Conservation (phyloP, 805 yeast species). For the Lipomyces yamadae region DNA sequence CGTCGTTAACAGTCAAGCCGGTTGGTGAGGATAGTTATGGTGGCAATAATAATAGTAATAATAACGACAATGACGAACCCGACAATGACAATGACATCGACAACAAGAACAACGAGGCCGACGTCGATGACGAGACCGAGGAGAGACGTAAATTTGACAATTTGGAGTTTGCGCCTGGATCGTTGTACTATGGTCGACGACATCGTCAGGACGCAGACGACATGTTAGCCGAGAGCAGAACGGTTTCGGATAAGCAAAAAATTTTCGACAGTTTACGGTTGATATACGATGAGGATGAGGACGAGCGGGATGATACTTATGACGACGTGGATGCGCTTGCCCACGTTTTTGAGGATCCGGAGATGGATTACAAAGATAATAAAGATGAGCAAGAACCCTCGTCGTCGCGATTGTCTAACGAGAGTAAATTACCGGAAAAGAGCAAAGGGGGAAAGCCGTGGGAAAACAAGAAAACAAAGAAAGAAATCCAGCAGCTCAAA, state of each 20-base stretch:
- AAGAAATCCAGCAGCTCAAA: conserved; percentile 28
- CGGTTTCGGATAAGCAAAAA: conserved; percentile 27
- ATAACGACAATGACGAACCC: no score
- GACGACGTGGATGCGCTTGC: conserved; percentile 46
- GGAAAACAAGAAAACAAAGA: conserved; percentile 28
- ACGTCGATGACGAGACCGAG: background rate
- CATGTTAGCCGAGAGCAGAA: conserved; percentile 14
- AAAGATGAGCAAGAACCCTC: background rate
- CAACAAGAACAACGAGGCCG: background rate
- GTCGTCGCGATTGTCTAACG: background rate
- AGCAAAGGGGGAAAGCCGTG: background rate
- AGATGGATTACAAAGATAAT: background rate
- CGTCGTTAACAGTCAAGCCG: background rate
- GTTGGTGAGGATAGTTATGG: background rate
- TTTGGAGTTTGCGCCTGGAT: conserved; percentile 32
- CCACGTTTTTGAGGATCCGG: conserved; percentile 27
- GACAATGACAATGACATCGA: no score
- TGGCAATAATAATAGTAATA: background rate
- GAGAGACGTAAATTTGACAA: conserved; percentile 21
- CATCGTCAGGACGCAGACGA: conserved; percentile 23
- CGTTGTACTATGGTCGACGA: conserved; percentile 24
- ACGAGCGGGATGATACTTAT: conserved; percentile 40
- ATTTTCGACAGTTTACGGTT: conserved; percentile 27
- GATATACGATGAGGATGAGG: conserved; percentile 39
- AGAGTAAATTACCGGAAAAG: background rate